phyloP scores from a whole-genome alignment of 805 yeast species.

The Nakazawaea laoshanensis region DNA sequence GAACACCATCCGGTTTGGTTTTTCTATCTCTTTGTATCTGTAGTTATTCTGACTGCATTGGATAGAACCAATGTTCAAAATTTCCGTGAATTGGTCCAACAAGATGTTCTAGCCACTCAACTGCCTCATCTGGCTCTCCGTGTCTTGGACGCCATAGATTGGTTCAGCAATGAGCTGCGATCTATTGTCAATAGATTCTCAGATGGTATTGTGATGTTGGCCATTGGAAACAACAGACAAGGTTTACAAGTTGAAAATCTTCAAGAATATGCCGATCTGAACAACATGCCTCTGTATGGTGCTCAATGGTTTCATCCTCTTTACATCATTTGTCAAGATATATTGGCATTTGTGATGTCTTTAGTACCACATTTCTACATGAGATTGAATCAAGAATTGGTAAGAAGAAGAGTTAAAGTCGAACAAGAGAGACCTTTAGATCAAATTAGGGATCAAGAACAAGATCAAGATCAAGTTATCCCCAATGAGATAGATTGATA shows the following conservation, averaged over 20 bases:
- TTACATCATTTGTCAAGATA: no score
- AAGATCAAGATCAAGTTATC: not conserved
- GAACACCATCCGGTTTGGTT: not conserved
- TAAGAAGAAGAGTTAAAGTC: conserved; percentile 6
- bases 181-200: no score
- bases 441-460: not conserved
- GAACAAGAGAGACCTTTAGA: conserved; percentile 1
- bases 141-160: no score
- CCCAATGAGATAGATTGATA: no score
- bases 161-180: no score
- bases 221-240: conserved; percentile 8
- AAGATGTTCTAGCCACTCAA: conserved; percentile 1
- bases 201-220: conserved; percentile 1
- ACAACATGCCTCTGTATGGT: no score
- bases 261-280: not conserved
- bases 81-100: conserved; percentile 3
- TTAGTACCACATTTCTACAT: conserved; percentile 7
- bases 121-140: no score
- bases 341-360: conserved; percentile 5
- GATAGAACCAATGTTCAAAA: not conserved
- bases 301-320: no score
- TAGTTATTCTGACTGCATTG: not conserved
- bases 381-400: conserved; percentile 6
- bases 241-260: conserved; percentile 3
- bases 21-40: not conserved